phyloP scores from a whole-genome alignment of 1,284 basidiomycete genomes.

The Neolentinus lepideus region DNA sequence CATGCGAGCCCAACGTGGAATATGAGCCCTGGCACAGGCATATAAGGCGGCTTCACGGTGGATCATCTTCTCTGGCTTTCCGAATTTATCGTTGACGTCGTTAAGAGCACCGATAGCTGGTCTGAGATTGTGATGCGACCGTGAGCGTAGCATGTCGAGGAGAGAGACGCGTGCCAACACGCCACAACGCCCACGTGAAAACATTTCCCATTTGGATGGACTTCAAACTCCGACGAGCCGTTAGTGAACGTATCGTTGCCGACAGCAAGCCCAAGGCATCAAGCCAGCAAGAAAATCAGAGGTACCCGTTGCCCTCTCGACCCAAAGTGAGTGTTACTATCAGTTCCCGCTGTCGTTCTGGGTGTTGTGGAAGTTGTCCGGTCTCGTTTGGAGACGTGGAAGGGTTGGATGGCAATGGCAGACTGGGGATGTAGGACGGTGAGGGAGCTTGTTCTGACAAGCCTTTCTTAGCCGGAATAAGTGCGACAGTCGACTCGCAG shows the following conservation, averaged over 20 bases:
- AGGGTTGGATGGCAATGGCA: not conserved
- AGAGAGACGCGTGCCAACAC: no score
- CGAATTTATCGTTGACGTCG: not conserved
- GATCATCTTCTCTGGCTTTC: not conserved
- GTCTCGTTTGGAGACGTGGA: not conserved
- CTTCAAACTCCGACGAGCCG: not conserved
- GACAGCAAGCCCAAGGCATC: not conserved
- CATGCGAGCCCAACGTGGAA: not conserved
- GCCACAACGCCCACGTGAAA: not conserved
- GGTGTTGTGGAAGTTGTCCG: not conserved
- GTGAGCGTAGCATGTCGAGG: not conserved
- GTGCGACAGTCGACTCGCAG: constrained; percentile 1
- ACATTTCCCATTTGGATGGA: not conserved
- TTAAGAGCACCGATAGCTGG: no score
- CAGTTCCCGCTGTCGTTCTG: not conserved
- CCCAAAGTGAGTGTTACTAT: not conserved
- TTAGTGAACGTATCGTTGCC: not conserved
- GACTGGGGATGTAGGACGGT: not conserved
- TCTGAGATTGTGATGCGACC: not conserved
- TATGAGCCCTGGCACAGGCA: not conserved
- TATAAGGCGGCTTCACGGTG: not conserved
- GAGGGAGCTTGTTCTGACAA: not conserved
- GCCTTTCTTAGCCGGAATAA: not conserved
- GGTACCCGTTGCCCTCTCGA: not conserved
- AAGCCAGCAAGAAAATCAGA: not conserved